Evolutionary conservation across 345 rosid species (phyloP).

Genomic region (Eucalyptus fibrosa): DNA sequence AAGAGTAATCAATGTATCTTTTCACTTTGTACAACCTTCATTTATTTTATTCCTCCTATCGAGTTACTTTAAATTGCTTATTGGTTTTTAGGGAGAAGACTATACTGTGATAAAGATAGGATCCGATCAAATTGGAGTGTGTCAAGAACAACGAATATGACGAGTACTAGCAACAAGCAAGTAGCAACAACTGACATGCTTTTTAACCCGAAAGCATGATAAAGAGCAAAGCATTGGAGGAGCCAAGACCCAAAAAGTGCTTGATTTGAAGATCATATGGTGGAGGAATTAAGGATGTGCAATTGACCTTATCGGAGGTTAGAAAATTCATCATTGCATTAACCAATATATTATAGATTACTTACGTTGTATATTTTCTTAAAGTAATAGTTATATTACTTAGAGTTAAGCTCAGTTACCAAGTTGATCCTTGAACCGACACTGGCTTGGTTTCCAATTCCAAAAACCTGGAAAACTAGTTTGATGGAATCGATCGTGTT

Average conservation of each 20-base stretch:
- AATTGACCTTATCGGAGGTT: not conserved
- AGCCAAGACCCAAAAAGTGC: not conserved
- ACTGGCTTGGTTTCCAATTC: not conserved
- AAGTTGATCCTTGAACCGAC: not conserved
- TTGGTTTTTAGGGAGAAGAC: not conserved
- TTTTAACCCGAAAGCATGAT: not conserved
- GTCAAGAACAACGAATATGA: not conserved
- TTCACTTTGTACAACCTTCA: not conserved
- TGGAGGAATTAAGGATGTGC: not conserved
- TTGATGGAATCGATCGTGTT: not conserved
- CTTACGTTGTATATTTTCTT: not conserved
- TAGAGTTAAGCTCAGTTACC: not conserved
- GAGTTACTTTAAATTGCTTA: not conserved
- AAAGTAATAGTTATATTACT: not conserved
- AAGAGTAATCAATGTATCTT: not conserved
- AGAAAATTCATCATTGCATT: not conserved
- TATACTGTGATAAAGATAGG: not conserved
- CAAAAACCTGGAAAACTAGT: not conserved
- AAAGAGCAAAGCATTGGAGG: not conserved
- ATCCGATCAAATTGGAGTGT: not conserved
- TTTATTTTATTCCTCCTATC: not conserved
- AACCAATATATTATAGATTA: not conserved
- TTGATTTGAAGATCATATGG: not conserved
- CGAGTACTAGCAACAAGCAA: not conserved
- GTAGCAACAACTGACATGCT: not conserved